Base-by-base conservation (phyloP, 495 filamentous ascomycete genomes). In the Neurospora sublineolata region DNA sequence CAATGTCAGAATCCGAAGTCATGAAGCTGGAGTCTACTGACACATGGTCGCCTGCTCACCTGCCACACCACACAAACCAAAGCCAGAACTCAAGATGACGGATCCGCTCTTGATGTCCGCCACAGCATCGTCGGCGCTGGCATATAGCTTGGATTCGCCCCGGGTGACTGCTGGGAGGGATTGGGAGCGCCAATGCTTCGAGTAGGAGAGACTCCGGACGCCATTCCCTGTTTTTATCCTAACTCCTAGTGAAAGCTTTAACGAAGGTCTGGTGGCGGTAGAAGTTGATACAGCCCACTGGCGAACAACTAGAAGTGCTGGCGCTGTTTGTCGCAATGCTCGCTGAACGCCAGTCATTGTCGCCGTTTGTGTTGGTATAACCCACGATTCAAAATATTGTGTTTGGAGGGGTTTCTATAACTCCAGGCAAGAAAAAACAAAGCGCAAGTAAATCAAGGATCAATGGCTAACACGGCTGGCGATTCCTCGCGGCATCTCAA, bases 21-120 rank as follows among this genome's bases (percentile, higher is more conserved):
- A 10, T 33, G 36, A 39, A 18, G 52, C 3, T 33, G 27, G 2
- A 27, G 12, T 16, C 44, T 18, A 30, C 46, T 73, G 3, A 38
- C 27, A 71, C 20, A 60, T 30, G 52, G 52, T 30, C 52, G 27
- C 12, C 4, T 60, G 76, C 83, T 74, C 82, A 87, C 86, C 84
- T 69, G 87, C 85, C 14, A 88, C 84, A 67, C 88, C 88, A 70
- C 87, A 89, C 39, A 90, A 76, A 5, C 88, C 88, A 74, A 90
- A 90, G 2, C 88, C 88, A 27, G 87, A 82, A 74, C 87, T 88
- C 30, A 90, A 78, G 23, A 90, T 75, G 2, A 84, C 87, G 0
- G 85, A 85, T 67, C 87, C 88, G 70, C 86, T 86, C 73, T 86
- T 78, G 37, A 90, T 77, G 75, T 89, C 87, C 5, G 84, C 84